phyloP scores from a whole-genome alignment of 371 early-diverging fungal genomes.

The Mucor ambiguus region DNA sequence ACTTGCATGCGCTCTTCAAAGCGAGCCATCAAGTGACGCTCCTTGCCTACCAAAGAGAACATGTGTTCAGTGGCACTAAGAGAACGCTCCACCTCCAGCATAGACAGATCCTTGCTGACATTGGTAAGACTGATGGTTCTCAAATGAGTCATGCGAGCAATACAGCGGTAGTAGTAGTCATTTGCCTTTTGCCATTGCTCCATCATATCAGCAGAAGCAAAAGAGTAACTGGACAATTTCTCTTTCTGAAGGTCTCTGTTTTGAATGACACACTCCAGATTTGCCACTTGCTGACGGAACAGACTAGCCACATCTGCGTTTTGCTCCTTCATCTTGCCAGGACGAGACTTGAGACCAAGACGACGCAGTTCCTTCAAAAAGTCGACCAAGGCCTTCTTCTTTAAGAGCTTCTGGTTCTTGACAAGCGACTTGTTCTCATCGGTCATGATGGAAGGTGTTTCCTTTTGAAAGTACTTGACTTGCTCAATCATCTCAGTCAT shows the following conservation, averaged over 20 bases:
- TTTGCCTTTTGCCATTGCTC: slow-evolving; percentile 68
- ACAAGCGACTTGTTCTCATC: slow-evolving; percentile 66
- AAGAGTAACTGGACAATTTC: slow-evolving; percentile 24
- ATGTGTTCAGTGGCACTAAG: slow-evolving; percentile 76
- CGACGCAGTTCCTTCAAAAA: slow-evolving; percentile 79
- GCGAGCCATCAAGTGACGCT: slow-evolving; percentile 52
- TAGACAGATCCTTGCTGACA: slow-evolving; percentile 71
- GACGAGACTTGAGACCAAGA: slow-evolving; percentile 78
- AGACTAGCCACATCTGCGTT: slow-evolving; percentile 41
- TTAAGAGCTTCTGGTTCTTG: slow-evolving; percentile 79
- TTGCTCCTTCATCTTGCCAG: slow-evolving; percentile 43
- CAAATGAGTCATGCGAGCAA: slow-evolving; percentile 71
- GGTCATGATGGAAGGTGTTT: slow-evolving; percentile 64
- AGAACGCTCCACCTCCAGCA: slow-evolving; percentile 71
- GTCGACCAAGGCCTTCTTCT: slow-evolving; percentile 89
- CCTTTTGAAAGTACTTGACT: slow-evolving; percentile 66
- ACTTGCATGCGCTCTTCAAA: slow-evolving; percentile 35
- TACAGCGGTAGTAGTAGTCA: slow-evolving; percentile 71
- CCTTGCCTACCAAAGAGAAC: slow-evolving; percentile 62
- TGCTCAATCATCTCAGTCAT: slow-evolving; percentile 53
- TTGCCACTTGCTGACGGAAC: slow-evolving; percentile 41
- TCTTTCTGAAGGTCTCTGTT: slow-evolving; percentile 34
- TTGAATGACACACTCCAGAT: slow-evolving; percentile 30
- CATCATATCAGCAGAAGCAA: slow-evolving; percentile 28
- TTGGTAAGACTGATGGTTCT: slow-evolving; percentile 58